Conservation (phyloP, 2,329 filamentous ascomycete genomes). For the Eutypella sp. region DNA sequence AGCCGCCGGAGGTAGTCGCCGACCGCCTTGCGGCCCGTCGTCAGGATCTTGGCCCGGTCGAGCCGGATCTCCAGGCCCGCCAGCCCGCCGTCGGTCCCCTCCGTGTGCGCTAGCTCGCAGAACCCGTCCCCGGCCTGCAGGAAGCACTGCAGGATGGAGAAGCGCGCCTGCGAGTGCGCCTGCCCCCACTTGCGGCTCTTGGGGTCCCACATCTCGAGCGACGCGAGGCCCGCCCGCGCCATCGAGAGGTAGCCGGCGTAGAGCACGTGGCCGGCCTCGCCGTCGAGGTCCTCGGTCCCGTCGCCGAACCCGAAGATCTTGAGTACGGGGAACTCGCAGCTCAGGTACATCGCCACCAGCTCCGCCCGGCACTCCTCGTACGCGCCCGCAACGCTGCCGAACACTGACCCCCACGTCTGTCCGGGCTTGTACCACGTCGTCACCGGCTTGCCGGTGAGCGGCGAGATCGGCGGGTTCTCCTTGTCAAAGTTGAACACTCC, state of each 20-base stretch:
- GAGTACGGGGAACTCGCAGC: constrained; percentile 83
- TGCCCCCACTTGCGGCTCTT: constrained; percentile 90
- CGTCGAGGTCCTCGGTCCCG: constrained; percentile 65
- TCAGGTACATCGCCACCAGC: constrained; percentile 83
- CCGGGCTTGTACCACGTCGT: constrained; percentile 89
- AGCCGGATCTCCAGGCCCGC: constrained; percentile 78
- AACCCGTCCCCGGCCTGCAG: constrained; percentile 82
- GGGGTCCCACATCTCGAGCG: constrained; percentile 92
- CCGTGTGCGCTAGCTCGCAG: constrained; percentile 69
- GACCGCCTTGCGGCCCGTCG: constrained; percentile 73
- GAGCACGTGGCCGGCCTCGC: constrained; percentile 78
- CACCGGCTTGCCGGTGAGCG: constrained; percentile 71
- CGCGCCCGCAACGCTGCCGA: constrained; percentile 78
- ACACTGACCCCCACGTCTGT: constrained; percentile 91
- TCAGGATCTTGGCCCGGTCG: constrained; percentile 82
- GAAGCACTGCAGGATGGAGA: constrained; percentile 79
- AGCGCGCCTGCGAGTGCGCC: constrained; percentile 85
- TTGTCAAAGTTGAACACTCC: constrained; percentile 87
- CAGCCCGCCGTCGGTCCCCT: constrained; percentile 56
- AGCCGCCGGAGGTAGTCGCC: constrained; percentile 85
- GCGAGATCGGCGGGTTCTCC: constrained; percentile 74
- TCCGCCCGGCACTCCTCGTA: constrained; percentile 96
- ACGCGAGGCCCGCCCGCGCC: constrained; percentile 85
- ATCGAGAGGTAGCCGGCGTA: constrained; percentile 87
- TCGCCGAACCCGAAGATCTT: constrained; percentile 90